Base-by-base conservation (phyloP, 257 asterid species). In the Ehretia macrophylla region DNA sequence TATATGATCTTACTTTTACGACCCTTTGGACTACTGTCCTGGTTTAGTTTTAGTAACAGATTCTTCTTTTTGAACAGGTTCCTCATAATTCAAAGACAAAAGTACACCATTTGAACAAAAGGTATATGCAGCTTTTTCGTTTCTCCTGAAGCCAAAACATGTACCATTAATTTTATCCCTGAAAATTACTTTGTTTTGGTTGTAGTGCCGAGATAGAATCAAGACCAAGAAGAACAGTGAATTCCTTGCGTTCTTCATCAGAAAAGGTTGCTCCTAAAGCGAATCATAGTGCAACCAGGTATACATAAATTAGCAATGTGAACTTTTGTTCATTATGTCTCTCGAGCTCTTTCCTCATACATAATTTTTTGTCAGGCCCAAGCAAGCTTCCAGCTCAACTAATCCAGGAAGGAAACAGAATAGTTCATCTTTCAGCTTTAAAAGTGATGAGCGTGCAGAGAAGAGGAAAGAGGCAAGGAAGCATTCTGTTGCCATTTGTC, bases 401-500 rank as follows among this genome's bases (percentile, higher is more conserved):
- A 67, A 64, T 51, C 71, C 69, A 58, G 35, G 61, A 59, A 22
- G 42, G 56, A 85, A 69, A 68, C 88, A 57, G 66, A 85, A 63
- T 19, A 56, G 53, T 23, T 69, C 82, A n/a, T 51, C 62, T 67
- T 63, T 75, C 58, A 66, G 60, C 55, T 73, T 73, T 61, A 80
- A 66, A 73, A 74, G 86, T 70, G 76, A 73, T 19, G 83, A 65
- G 53, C 83, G 72, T 1, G 79, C 84, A 3, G 86, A 64, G 72
- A 82, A 64, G 68, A 79, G 87, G 67, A 83, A 79, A 74, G 84
- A 87, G 89, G 96, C 72, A 64, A 60, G 87, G 48, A 46, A 32
- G 17, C 46, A 14, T 32, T 39, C 8, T 23, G 63, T 47, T 55
- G n/a, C 45, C 21, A 8, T 40, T 18, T 22, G 10, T 19, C 51